A percentile compares a stretch with the other conserved stretches of the same genome.
These are phyloP conservation scores for Diaporthe humulicola DNA, from an alignment of 2,329 filamentous ascomycete genomes.

Conservation along the genomic window DNA sequence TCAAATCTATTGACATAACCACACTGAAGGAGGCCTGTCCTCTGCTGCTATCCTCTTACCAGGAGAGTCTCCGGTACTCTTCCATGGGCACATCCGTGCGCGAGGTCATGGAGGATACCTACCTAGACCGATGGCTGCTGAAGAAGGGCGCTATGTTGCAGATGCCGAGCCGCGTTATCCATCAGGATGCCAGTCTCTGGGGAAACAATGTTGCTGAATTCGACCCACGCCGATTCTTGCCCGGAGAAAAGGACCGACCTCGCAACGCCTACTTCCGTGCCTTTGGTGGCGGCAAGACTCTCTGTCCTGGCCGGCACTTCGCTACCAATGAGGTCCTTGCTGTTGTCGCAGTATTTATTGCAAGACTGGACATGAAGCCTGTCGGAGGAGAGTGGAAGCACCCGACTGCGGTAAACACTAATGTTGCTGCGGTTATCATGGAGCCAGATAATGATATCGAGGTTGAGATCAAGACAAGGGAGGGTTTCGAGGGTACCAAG, in stretches of 20 bases:
- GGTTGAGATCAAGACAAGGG: conserved; percentile 27
- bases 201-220: conserved; percentile 33
- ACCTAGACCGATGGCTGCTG: conserved; percentile 45
- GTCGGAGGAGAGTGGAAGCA: conserved; percentile 42
- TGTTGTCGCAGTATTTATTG: conserved; percentile 45
- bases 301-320: conserved; percentile 47
- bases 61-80: conserved; percentile 56
- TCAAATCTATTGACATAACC: conserved; percentile 47
- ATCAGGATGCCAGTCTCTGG: conserved; percentile 44
- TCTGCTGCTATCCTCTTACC: conserved; percentile 54
- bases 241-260: conserved; percentile 43
- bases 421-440: conserved; percentile 46
- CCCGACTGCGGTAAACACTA: conserved; percentile 46
- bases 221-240: conserved; percentile 45
- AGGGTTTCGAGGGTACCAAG: conserved; percentile 15
- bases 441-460: conserved; percentile 27
- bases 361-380: conserved; percentile 46
- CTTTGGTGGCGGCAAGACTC: conserved; percentile 46
- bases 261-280: conserved; percentile 45
- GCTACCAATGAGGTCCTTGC: conserved; percentile 47
- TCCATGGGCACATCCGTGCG: conserved; percentile 52
- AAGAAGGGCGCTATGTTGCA: conserved; percentile 48
- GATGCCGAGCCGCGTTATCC: conserved; percentile 46
- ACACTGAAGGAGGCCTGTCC: conserved; percentile 52
- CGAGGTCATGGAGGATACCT: conserved; percentile 47